These are phyloP conservation scores for Buddleja alternifolia DNA, from an alignment of 257 asterid genomes.

Conservation along the genomic window DNA sequence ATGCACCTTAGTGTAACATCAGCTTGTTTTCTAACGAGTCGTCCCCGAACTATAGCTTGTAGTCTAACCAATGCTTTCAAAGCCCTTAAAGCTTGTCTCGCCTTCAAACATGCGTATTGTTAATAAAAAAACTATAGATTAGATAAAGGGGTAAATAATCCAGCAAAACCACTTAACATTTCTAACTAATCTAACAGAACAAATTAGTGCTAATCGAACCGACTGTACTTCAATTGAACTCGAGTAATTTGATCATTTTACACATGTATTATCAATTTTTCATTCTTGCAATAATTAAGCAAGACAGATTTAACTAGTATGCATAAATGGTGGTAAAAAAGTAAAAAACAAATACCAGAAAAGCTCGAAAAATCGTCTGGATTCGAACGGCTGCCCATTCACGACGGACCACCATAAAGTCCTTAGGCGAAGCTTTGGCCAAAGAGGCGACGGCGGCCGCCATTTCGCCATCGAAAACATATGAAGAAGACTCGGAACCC, in stretches of 20 bases:
- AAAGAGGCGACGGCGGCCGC: slow-evolving; percentile 85
- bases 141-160: not conserved
- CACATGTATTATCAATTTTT: no score
- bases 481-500: slow-evolving; percentile 55
- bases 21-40: slow-evolving; percentile 81
- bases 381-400: slow-evolving; percentile 94
- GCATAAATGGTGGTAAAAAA: not conserved
- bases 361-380: slow-evolving; percentile 80
- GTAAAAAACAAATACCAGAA: slow-evolving; percentile 54
- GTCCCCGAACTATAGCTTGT: slow-evolving; percentile 92
- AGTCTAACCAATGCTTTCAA: slow-evolving; percentile 83
- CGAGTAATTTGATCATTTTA: no score
- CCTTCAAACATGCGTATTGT: slow-evolving; percentile 46
- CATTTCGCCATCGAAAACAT: slow-evolving; percentile 55
- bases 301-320: no score
- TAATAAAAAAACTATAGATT: not conserved
- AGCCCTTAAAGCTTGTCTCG: slow-evolving; percentile 88
- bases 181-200: no score
- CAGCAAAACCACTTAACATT: no score
- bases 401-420: slow-evolving; percentile 62
- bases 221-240: no score
- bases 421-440: slow-evolving; percentile 80
- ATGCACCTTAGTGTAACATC: slow-evolving; percentile 82
- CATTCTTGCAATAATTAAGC: no score
- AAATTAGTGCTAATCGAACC: no score